phyloP scores from a whole-genome alignment of 1,139 yeast species.

The Yamadazyma taylorii region DNA sequence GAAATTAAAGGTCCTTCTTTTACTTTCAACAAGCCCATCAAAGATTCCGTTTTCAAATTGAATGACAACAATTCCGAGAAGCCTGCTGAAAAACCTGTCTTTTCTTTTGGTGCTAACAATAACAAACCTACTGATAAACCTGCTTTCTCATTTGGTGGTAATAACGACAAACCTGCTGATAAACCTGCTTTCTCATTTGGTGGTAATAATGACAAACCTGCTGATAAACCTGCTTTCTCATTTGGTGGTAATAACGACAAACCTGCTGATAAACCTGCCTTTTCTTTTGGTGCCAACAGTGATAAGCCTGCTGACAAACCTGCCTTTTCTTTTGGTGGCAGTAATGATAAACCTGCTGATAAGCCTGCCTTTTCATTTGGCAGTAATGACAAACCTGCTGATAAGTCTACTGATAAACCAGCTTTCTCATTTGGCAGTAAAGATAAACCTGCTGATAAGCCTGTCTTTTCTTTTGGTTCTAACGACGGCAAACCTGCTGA shows the following conservation, averaged over 20 bases:
- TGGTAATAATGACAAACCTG: constrained; percentile 11
- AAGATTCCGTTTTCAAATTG: constrained; percentile 52
- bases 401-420: constrained; percentile 8
- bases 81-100: constrained; percentile 11
- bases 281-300: constrained; percentile 22
- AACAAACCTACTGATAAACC: constrained; percentile 14
- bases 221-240: constrained; percentile 15
- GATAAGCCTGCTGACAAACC: constrained; percentile 10
- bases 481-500: too few species aligned
- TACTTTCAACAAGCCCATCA: constrained; percentile 47
- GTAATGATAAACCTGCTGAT: too few species aligned
- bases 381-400: not conserved
- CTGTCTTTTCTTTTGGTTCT: constrained; percentile 20
- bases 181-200: constrained; percentile 21
- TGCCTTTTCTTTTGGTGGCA: constrained; percentile 18
- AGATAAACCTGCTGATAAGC: constrained; percentile 5
- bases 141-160: constrained; percentile 23
- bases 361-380: constrained; percentile 18
- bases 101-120: constrained; percentile 18
- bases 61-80: constrained; percentile 4
- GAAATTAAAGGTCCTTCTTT: constrained; percentile 69
- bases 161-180: constrained; percentile 10
- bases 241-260: constrained; percentile 8
- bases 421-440: constrained; percentile 18
- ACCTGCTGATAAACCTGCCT: constrained; percentile 14